Base-by-base conservation (phyloP, 352 stramenopile genomes). In the Phytophthora chlamydospora region DNA sequence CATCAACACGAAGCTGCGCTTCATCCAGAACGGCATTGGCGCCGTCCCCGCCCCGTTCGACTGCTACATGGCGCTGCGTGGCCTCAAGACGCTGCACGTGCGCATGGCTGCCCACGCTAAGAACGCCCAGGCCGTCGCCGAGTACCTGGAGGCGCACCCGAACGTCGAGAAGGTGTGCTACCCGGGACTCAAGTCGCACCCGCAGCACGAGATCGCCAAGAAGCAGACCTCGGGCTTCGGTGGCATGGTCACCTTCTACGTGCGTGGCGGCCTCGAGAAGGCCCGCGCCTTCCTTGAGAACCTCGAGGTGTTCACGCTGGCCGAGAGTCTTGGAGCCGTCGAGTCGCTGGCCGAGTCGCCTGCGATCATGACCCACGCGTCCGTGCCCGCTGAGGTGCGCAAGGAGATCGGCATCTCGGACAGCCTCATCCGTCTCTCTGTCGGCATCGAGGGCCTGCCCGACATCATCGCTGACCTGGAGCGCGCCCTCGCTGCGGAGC, bases 41-140 rank as follows among this genome's bases (percentile, higher is more conserved):
- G 88, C 83, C 7, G 96, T 96, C 59, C 86, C 96, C 6, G 92
- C 82, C 48, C 97, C 96, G 2, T 97, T 98, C 65, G 96, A 98
- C 75, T 78, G 88, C 54, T 99, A 96, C 80, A 84, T 98, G 69
- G 78, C 97, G 6, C 78, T 98, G 14, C 94, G 97, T 58, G 97
- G 97, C 14, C 83, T 99, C 46, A 98, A 99, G 80, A 99, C 97
- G 19, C 75, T 99, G 27, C 82, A 87, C 53, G 79, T 99, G 50
- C 89, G 97, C 48, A 97, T 98, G 82, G 92, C 97, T 36, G 75
- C 88, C n/a, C 93, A 98, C 70, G 96, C 84, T 39, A 93, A 98
- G 67, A 99, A 98, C 73, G 84, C 95, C 7, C 75, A 97, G 41
- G 89, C 88, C 35, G 80, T 99, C 5, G 96, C 96, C 5, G 68